Evolutionary conservation across 148 eudicot species (phyloP).

Genomic region (Rheum nobile): DNA sequence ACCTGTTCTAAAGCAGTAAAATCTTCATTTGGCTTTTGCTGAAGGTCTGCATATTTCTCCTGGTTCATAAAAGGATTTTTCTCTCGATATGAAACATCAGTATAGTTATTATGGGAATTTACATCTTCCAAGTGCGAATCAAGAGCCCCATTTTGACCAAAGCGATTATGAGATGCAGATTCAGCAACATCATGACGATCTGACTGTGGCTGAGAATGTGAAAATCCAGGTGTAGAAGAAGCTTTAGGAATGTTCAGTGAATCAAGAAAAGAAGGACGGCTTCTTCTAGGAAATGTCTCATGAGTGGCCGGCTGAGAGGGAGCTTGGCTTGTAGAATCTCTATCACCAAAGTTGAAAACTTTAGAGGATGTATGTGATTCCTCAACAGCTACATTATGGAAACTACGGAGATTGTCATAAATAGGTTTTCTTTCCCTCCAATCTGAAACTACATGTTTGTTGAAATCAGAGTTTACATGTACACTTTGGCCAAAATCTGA

Average conservation of each 20-base stretch:
- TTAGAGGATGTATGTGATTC: conserved; percentile 29
- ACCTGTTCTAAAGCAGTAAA: conserved; percentile 97
- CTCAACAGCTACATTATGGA: conserved; percentile 21
- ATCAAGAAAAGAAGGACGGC: conserved; percentile 90
- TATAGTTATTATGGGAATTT: conserved; percentile 11
- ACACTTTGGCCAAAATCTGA: conserved; percentile 23
- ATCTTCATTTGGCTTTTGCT: conserved; percentile 66
- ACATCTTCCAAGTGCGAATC: conserved; percentile 18
- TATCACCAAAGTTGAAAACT: conserved; percentile 24
- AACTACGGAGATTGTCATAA: conserved; percentile 22
- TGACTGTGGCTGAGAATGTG: conserved; percentile 27
- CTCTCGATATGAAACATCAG: conserved; percentile 27
- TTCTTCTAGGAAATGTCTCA: conserved; percentile 43
- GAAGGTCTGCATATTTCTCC: conserved; percentile 27
- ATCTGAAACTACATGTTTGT: conserved; percentile 19
- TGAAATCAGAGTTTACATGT: conserved; percentile 7
- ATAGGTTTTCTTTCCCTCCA: conserved; percentile 30
- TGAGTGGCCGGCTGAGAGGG: conserved; percentile 23
- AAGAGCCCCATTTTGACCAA: conserved; percentile 15
- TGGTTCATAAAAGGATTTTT: conserved; percentile 23
- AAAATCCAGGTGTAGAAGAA: conserved; percentile 25
- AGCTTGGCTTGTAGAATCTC: conserved; percentile 23
- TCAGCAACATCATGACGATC: conserved; percentile 18
- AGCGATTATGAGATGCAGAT: conserved; percentile 19
- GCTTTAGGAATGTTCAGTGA: conserved; percentile 50